Evolutionary conservation across 2,329 filamentous ascomycete species (phyloP).

Genomic region (Cordyceps javanica): DNA sequence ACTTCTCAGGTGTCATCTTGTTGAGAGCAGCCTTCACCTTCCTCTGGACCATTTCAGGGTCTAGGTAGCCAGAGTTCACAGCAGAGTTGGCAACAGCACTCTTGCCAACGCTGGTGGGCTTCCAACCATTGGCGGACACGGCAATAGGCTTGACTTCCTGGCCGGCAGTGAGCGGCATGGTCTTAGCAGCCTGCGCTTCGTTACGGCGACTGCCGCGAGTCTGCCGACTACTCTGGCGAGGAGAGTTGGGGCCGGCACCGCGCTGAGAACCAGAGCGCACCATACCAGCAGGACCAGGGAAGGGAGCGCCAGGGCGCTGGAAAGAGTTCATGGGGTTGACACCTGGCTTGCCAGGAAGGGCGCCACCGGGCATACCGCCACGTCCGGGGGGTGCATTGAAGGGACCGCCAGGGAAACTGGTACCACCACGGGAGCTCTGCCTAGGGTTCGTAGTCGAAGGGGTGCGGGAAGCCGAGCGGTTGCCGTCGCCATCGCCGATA

Average conservation of each 20-base stretch:
- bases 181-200: conserved; percentile 69
- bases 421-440: conserved; percentile 46
- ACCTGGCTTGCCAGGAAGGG: conserved; percentile 50
- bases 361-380: conserved; percentile 62
- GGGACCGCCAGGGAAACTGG: conserved; percentile 60
- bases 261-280: conserved; percentile 58
- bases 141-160: conserved; percentile 76
- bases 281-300: conserved; percentile 58
- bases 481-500: conserved; percentile 69
- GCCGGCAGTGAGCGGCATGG: conserved; percentile 85
- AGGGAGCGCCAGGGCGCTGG: conserved; percentile 47
- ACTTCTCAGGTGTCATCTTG: conserved; percentile 99
- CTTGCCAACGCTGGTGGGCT: conserved; percentile 65
- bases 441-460: conserved; percentile 49
- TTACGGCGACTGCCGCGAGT: conserved; percentile 61
- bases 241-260: conserved; percentile 60
- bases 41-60: conserved; percentile 89
- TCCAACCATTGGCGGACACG: conserved; percentile 75
- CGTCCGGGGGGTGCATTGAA: conserved; percentile 50
- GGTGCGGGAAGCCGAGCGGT: conserved; percentile 52
- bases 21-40: conserved; percentile 98
- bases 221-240: conserved; percentile 59
- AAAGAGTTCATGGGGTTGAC: conserved; percentile 38
- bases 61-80: conserved; percentile 54
- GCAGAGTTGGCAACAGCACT: conserved; percentile 31